A percentile compares a stretch with the other conserved stretches of the same genome.
phyloP scores from a whole-genome alignment of 177 flowering plant genomes.

The Vitis hybrid region DNA sequence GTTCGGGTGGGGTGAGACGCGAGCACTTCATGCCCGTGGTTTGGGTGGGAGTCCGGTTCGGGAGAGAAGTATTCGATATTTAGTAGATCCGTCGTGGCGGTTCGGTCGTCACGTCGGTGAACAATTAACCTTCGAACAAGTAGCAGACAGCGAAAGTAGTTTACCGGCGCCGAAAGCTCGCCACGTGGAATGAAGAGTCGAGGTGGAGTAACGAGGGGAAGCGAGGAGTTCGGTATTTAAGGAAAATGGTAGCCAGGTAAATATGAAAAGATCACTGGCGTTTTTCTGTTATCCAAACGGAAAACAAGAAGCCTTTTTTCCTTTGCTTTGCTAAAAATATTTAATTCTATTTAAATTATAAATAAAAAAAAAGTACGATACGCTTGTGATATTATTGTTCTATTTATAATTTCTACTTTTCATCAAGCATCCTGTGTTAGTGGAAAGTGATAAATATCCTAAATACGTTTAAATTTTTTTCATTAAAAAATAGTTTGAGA shows the following conservation, averaged over 20 bases:
- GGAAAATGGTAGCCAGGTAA: background rate
- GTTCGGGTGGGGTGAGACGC: constrained; percentile 4
- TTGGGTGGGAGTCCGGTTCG: no score
- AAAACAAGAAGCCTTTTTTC: background rate
- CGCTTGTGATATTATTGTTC: no score
- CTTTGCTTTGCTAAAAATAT: no score
- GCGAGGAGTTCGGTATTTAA: background rate
- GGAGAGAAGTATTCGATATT: background rate
- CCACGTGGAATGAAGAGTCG: background rate
- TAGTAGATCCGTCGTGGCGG: background rate
- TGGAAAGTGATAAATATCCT: no score
- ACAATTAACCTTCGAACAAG: background rate
- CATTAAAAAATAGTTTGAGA: no score
- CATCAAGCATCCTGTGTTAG: no score
- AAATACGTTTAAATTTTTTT: no score
- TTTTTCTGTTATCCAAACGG: background rate
- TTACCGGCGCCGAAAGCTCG: background rate
- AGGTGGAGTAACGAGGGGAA: background rate
- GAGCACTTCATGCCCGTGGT: background rate
- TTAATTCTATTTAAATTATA: no score
- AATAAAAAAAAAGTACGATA: no score
- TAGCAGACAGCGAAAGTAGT: background rate
- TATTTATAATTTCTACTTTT: no score
- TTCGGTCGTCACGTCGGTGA: background rate
- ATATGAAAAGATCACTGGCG: background rate